A percentile compares a stretch with the other conserved stretches of the same genome.
Evolutionary conservation across 2,329 filamentous ascomycete genomes (phyloP).

Genomic region (Onygenales sp.): DNA sequence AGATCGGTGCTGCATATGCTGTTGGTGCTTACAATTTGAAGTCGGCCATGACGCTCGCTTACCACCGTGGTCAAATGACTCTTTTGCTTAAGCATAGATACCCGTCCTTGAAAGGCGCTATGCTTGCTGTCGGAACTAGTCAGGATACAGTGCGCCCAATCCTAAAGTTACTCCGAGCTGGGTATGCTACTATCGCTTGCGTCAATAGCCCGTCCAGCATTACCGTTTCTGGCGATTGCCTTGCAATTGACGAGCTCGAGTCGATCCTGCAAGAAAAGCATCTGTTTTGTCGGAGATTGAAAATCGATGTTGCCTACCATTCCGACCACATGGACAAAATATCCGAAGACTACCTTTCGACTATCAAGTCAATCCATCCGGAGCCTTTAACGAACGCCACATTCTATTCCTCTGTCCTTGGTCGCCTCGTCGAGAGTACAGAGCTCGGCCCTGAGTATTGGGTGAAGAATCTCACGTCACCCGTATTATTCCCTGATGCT

Average conservation of each 20-base stretch:
- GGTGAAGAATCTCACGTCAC: slow-evolving; percentile 3
- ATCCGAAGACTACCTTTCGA: slow-evolving; percentile 6
- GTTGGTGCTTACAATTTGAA: background rate
- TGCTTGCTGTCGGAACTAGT: background rate
- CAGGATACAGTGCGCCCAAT: background rate
- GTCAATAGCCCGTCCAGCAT: slow-evolving; percentile 29
- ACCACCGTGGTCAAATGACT: background rate
- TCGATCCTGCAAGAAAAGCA: slow-evolving; percentile 10
- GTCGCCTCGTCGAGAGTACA: no score
- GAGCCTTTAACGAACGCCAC: background rate
- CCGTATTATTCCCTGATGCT: slow-evolving; percentile 4
- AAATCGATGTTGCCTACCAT: slow-evolving; percentile 18
- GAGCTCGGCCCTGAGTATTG: background rate
- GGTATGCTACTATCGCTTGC: slow-evolving; percentile 22
- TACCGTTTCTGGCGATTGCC: slow-evolving; percentile 26
- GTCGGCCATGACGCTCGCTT: background rate
- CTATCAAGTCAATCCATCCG: background rate
- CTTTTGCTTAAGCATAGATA: background rate
- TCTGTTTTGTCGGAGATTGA: slow-evolving; percentile 15
- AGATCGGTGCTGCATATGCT: slow-evolving; percentile 13
- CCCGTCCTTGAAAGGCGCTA: background rate
- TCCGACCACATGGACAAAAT: slow-evolving; percentile 16
- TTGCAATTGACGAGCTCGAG: slow-evolving; percentile 14
- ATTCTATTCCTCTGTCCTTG: background rate
- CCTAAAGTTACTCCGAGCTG: background rate